A percentile compares a stretch with the other conserved stretches of the same genome.
Evolutionary conservation across 352 stramenopile species (phyloP).

Genomic region (Globisporangium cederbergense): DNA sequence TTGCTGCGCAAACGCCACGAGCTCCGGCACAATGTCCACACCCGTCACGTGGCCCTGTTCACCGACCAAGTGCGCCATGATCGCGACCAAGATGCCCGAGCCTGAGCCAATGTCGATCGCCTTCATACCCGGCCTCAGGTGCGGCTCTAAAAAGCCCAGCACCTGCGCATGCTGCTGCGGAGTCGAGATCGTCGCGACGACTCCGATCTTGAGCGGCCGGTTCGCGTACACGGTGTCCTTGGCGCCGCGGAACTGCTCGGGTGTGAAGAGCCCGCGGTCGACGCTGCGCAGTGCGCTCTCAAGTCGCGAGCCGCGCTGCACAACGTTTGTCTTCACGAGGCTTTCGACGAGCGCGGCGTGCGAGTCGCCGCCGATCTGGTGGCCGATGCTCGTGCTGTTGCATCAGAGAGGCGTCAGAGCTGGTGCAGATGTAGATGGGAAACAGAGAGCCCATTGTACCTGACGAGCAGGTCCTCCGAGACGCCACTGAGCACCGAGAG

Average conservation of each 20-base stretch:
- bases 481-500: slow-evolving; percentile 69
- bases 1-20: slow-evolving; percentile 59
- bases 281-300: slow-evolving; percentile 58
- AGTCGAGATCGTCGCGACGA: slow-evolving; percentile 82
- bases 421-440: background rate
- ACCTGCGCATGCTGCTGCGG: slow-evolving; percentile 85
- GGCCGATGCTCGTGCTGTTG: slow-evolving; percentile 69
- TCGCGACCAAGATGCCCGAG: slow-evolving; percentile 75
- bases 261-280: slow-evolving; percentile 64
- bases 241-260: slow-evolving; percentile 21
- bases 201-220: slow-evolving; percentile 70
- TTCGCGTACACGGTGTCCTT: slow-evolving; percentile 60
- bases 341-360: slow-evolving; percentile 70
- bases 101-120: slow-evolving; percentile 77
- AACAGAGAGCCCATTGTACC: slow-evolving; percentile 16
- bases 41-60: slow-evolving; percentile 49
- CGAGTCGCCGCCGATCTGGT: slow-evolving; percentile 73
- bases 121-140: slow-evolving; percentile 57
- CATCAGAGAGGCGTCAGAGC: background rate
- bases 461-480: slow-evolving; percentile 77
- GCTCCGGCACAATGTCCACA: slow-evolving; percentile 76
- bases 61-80: slow-evolving; percentile 75
- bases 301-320: slow-evolving; percentile 47
- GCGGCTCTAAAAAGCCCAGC: slow-evolving; percentile 53
- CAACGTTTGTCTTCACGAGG: slow-evolving; percentile 71